Base-by-base conservation (phyloP, 176 grass and related monocot genomes). In the Melocanna baccifera region DNA sequence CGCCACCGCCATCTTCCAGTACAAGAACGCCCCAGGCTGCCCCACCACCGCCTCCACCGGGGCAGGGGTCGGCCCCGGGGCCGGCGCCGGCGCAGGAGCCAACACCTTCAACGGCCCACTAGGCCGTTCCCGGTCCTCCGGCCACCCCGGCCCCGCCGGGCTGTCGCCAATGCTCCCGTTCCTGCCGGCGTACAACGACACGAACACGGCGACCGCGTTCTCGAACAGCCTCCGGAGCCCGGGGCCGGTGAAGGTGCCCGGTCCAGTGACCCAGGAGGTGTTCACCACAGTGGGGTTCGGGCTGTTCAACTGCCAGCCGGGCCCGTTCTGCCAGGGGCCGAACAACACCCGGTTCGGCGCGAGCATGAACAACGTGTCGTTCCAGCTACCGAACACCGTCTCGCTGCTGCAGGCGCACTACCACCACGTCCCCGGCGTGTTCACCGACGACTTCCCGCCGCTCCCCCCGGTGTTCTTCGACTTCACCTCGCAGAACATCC, bases 281-380 rank as follows among this genome's bases (percentile, higher is more conserved):
- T 95, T 92, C 79, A 88, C 87, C 37, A 95, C 91, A 0, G 61
- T 98, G 30, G 96, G 96, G 2, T 84, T 95, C 19, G 89, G 93
- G 0, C 89, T 93, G 0, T 86, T 94, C 83, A 87, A 77, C 77
- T 98, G 96, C 82, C 83, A 15, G 1, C 93, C 78, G 0, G 77
- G 77, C 26, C 86, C 82, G 36, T 83, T 70, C 69, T 98, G 96
- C 85, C 85, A 86, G 62, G 93, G 91, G 30, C 91, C 91, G 36
- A 95, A 95, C 34, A 90, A 87, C 62, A 90, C 89, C 69, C 87
- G 89, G 12, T 88, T 98, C 42, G 87, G 26, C 57, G 93, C 91
- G 13, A 98, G 91, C 91, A 98, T 95, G 86, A 98, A 95, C 89
- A 98, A 98, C 84, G 83, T 95, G 32, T 98, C 96, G 0, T 98